These are phyloP conservation scores for Dalbergia cultrata DNA, from an alignment of 306 rosid species.

Conservation along the genomic window DNA sequence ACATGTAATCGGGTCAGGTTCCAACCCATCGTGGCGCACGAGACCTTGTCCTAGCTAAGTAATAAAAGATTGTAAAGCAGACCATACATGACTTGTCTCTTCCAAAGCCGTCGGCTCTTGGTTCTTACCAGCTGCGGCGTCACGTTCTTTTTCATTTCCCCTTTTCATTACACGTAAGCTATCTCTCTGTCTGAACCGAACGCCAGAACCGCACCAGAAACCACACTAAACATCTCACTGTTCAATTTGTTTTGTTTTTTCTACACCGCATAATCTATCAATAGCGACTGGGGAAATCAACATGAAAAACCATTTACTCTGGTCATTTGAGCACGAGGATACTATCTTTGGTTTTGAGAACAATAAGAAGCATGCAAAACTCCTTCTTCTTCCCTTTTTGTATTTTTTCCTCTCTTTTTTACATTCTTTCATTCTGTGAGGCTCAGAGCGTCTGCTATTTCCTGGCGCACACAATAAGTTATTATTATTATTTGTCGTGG, in stretches of 20 bases:
- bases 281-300: background rate
- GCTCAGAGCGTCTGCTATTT: background rate
- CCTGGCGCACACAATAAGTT: no score
- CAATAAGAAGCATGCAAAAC: background rate
- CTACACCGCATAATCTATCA: slow-evolving; percentile 4
- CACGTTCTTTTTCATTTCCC: background rate
- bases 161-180: no score
- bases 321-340: slow-evolving; percentile 1
- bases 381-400: background rate
- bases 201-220: background rate
- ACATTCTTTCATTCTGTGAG: background rate
- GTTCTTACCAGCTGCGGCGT: background rate
- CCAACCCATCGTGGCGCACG: no score
- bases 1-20: no score
- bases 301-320: background rate
- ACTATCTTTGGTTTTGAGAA: background rate
- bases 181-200: slow-evolving; percentile 25
- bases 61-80: no score
- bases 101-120: background rate
- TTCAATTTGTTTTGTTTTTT: background rate
- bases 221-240: background rate
- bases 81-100: no score
- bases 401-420: no score
- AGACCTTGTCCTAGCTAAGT: no score
- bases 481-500: background rate